phyloP scores from a whole-genome alignment of 805 yeast species.

The Ogataea zsoltii region DNA sequence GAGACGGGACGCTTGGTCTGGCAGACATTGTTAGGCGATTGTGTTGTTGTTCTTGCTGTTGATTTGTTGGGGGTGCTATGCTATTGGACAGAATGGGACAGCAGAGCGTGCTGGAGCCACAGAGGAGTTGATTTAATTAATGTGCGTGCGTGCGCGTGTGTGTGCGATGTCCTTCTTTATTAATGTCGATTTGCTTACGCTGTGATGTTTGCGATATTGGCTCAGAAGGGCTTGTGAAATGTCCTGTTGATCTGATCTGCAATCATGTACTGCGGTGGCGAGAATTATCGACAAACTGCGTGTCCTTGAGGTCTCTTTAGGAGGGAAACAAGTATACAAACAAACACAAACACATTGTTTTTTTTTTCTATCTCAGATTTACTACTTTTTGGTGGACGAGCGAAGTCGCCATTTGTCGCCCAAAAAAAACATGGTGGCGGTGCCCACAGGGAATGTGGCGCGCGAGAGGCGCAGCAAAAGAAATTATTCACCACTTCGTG shows the following conservation, averaged over 20 bases:
- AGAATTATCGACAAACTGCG: neutral
- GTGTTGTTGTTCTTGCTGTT: neutral
- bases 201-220: conserved; percentile 1
- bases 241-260: conserved; percentile 3
- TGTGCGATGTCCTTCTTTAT: neutral
- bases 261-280: conserved; percentile 5
- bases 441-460: conserved; percentile 1
- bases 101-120: conserved; percentile 6
- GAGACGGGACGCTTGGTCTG: conserved; percentile 28
- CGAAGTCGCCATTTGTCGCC: conserved; percentile 9
- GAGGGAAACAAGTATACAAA: neutral
- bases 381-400: conserved; percentile 3
- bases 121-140: neutral
- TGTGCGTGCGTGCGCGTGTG: conserved; percentile 4
- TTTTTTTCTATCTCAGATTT: conserved; percentile 4
- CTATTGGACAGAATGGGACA: conserved; percentile 1
- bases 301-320: neutral
- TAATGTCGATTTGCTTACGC: too few species aligned
- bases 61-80: too few species aligned
- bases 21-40: conserved; percentile 20
- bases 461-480: neutral
- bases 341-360: conserved; percentile 3
- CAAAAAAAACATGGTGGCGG: neutral
- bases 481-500: too few species aligned
- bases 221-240: conserved; percentile 1